Evolutionary conservation across 108 stramenopile genomes (phyloP), one percentile per base, ranked within the genome.

Genomic region (Nitzschia palea): DNA sequence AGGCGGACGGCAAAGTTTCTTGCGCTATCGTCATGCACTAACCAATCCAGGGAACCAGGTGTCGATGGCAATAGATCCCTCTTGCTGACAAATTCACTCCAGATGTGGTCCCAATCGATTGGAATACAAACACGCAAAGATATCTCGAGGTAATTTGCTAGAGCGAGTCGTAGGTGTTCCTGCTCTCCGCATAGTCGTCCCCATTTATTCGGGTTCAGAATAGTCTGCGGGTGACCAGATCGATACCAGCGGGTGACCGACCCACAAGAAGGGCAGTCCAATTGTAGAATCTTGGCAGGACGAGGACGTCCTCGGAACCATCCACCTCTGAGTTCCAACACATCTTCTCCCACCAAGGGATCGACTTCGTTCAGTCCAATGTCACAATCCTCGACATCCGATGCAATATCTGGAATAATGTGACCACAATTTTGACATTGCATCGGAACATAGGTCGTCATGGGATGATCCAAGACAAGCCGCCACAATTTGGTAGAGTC

Each of bases 61-160:
- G 25, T 30, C 12, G 44, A 15, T 25, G 22, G 4, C 8, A 12
- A 3, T 2, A 15, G 2, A 33, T 9, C 18, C 3, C 36, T 25
- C 32, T 23, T 9, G 4, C 42, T 12, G 28, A 35, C 2, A 20
- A 26, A 80, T 36, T 80, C 80, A 53, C 67, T 80, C 80, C 80
- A 80, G 9, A 80, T 66, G 69, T 77, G 80, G 68, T 80, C 80
- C 80, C 80, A 80, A 57, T 80, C 80, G 25, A 80, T 35, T 8
- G 80, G 80, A 0, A 73, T 35, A 32, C 66, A 56, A 17, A 65
- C 58, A 31, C 80, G 76, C 22, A 77, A 48, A 17, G 70, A 44
- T 48, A 77, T 67, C 22, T 61, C 73, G 17, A 80, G 44, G 59
- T 80, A 80, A 5, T 55, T 67, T 17, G 80, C 80, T 26, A 80